A percentile compares a stretch with the other conserved stretches of the same genome.
Conservation (phyloP, 192 early-diverging fungal species). For the Gryganskiella cystojenkinii region DNA sequence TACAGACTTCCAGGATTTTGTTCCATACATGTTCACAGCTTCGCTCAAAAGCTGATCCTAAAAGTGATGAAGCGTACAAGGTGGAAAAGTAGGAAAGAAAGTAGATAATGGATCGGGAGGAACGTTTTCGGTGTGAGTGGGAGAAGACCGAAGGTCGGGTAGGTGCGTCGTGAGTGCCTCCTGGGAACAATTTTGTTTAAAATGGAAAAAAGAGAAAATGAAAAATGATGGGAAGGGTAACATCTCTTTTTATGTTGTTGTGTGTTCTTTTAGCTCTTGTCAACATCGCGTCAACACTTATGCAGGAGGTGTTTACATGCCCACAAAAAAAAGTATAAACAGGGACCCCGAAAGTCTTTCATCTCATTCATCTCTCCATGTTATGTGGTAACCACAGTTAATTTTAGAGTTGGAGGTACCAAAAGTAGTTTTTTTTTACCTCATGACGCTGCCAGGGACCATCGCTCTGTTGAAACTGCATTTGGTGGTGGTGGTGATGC, state of each 20-base stretch:
- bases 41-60: constrained; percentile 37
- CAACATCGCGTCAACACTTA: neutral
- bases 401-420: neutral
- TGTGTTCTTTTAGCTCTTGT: neutral
- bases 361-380: neutral
- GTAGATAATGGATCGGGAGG: neutral
- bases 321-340: no score
- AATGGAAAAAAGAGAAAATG: no score
- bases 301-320: neutral
- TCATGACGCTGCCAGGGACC: constrained; percentile 47
- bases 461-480: constrained; percentile 3
- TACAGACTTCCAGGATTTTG: constrained; percentile 41
- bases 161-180: no score
- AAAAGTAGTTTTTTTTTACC: constrained; percentile 4
- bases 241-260: neutral
- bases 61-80: neutral
- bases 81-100: neutral
- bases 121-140: neutral
- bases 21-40: constrained; percentile 26
- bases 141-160: neutral
- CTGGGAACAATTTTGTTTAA: no score
- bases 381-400: neutral
- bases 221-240: neutral
- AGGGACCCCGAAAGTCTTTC: no score
- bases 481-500: neutral